These are phyloP conservation scores for Chaetomium sp. DNA, from an alignment of 2,329 filamentous ascomycete species.

Conservation along the genomic window DNA sequence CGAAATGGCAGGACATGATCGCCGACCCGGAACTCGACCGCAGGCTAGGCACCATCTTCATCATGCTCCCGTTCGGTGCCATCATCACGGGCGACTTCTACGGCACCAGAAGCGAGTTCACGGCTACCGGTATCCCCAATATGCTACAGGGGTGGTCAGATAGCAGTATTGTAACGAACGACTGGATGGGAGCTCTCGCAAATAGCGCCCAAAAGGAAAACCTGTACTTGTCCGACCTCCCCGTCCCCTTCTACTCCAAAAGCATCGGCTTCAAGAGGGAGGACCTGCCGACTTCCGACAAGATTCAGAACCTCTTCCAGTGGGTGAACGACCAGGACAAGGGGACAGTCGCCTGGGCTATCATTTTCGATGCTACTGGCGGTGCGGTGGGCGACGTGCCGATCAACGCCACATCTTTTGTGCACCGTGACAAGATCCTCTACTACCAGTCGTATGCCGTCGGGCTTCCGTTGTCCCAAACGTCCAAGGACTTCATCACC, in stretches of 20 bases:
- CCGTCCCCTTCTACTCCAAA: constrained; percentile 58
- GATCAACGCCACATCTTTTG: constrained; percentile 60
- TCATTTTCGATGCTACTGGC: constrained; percentile 64
- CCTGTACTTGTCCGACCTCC: constrained; percentile 50
- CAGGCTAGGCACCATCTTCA: constrained; percentile 60
- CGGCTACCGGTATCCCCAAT: constrained; percentile 51
- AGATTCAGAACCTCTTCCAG: constrained; percentile 53
- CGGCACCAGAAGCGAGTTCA: constrained; percentile 59
- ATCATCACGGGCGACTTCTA: constrained; percentile 64
- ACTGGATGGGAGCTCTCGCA: constrained; percentile 64
- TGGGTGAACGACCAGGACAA: constrained; percentile 54
- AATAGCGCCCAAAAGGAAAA: constrained; percentile 54
- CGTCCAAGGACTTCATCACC: constrained; percentile 53
- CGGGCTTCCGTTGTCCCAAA: constrained; percentile 50
- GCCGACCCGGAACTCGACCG: constrained; percentile 57
- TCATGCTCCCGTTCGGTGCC: constrained; percentile 55
- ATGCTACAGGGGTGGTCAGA: constrained; percentile 49
- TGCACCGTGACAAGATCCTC: constrained; percentile 65
- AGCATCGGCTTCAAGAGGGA: constrained; percentile 56
- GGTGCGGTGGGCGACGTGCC: constrained; percentile 61
- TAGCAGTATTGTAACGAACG: constrained; percentile 49
- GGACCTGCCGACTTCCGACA: constrained; percentile 49
- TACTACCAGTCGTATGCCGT: constrained; percentile 65
- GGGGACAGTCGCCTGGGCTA: constrained; percentile 59
- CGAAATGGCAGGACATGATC: constrained; percentile 61